Base-by-base conservation (phyloP, 805 yeast species). In the Hermanozyma aechmeae region DNA sequence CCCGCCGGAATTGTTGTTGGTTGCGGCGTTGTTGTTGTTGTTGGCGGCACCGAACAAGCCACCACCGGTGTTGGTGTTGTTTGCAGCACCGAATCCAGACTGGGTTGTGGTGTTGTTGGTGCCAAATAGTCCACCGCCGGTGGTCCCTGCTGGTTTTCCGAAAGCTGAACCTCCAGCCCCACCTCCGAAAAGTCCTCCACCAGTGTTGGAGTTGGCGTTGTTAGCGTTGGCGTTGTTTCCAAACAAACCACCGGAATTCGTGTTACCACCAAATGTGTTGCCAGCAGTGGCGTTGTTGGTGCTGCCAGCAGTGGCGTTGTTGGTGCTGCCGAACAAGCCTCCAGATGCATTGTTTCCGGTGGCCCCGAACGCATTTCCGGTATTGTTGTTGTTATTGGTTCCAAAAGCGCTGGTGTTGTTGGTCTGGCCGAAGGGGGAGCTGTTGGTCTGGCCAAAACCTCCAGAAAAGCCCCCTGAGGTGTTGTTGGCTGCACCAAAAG, bases 161-260 rank as follows among this genome's bases (percentile, higher is more conserved):
- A n/a, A n/a, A n/a, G n/a, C n/a, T n/a, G n/a, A n/a, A n/a, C n/a
- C n/a, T n/a, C n/a, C n/a, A n/a, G n/a, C n/a, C n/a, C n/a, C n/a
- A n/a, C n/a, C 42, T 5, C 18, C 76, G 73, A 51, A 71, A 68
- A 16, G 61, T 50, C n/a, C 58, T 48, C 37, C 37, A 11, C 20
- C 11, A n/a, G 52, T 41, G 19, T 51, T 47, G 25, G 46, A 28
- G 18, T 45, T 45, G 20, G 6, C 10, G 20, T n/a, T n/a, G n/a
- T n/a, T n/a, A n/a, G n/a, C n/a, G n/a, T 17, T 17, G 20, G 6
- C 10, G 20, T 17, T 17, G 37, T 37, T 37, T 11, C 55, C 53
- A 26, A 47, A 46, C 3, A 50, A 13, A 13, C 26, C 30, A 17
- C 23, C 42, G 46, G 62, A 42, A 48, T 50, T 31, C 37, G 37